Evolutionary conservation across 177 flowering plant genomes (phyloP), one percentile per base, ranked within the genome.

Genomic region (Vitis hybrid): DNA sequence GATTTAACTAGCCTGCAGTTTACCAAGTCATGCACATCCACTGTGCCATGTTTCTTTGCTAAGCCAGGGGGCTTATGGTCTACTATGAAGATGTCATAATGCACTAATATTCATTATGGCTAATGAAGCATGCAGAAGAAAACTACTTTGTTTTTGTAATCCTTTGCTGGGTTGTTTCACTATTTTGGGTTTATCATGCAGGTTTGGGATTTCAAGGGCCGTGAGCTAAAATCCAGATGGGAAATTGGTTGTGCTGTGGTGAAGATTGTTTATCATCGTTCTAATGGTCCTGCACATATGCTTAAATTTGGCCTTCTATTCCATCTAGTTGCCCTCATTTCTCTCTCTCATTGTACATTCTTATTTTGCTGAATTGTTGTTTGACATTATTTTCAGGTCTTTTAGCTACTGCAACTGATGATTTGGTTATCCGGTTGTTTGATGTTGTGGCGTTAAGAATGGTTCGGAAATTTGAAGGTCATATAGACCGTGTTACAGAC

Each of bases 381-480:
- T 62, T 70, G 38, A 57, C 53, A 33, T 59, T 56, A 47, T 59
- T 78, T 76, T 62, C 84, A 91, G 98, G 98, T 78, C 88, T 96
- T 72, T 77, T 94, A 80, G 99, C 98, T 61, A 84, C 89, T 11
- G 97, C 90, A 44, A 82, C 97, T 15, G 91, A 88, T 83, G 98
- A 96, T 81, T 80, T 90, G 65, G 72, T 86, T 59, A 86, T 96
- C 65, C 88, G 95, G 12, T 59, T 92, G 72, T 96, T 82, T 86
- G 98, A 94, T 78, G 90, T 89, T 68, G 83, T 87, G 74, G 91
- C 98, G 58, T 68, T 77, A 71, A 82, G 90, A 78, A 75, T 96
- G 86, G 99, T 94, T 69, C 94, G 98, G 61, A 87, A 88, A 73
- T 96, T 96, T 81, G 97, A 89, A 83, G 99, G 99, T 61, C 98